Evolutionary conservation across 495 filamentous ascomycete genomes (phyloP).

Genomic region (Choiromyces venosus): DNA sequence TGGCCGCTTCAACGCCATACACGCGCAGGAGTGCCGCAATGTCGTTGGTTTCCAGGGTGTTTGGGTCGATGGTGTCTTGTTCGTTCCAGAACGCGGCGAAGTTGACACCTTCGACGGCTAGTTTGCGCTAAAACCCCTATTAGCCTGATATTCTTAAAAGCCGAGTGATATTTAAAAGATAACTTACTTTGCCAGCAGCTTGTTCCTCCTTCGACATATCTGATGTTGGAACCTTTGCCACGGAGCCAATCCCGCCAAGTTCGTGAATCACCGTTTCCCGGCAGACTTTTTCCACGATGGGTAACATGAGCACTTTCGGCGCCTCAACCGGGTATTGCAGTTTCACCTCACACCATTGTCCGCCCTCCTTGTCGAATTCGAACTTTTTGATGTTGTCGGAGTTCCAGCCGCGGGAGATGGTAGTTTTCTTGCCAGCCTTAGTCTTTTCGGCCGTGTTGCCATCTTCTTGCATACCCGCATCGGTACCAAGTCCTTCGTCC

Average conservation of each 20-base stretch:
- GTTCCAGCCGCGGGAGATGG: background rate
- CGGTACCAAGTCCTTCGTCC: constrained; percentile 55
- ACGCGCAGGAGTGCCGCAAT: constrained; percentile 73
- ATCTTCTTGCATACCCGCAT: constrained; percentile 36
- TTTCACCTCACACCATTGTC: constrained; percentile 69
- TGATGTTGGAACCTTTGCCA: constrained; percentile 64
- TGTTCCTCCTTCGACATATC: constrained; percentile 45
- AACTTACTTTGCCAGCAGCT: constrained; percentile 35
- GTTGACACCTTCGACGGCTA: constrained; percentile 76
- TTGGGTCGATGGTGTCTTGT: constrained; percentile 78
- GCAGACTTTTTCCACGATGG: constrained; percentile 72
- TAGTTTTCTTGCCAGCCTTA: constrained; percentile 44
- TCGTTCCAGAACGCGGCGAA: constrained; percentile 78
- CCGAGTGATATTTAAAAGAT: background rate
- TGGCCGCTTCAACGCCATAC: constrained; percentile 92
- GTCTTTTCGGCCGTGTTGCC: constrained; percentile 49
- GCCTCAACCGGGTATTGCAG: constrained; percentile 75
- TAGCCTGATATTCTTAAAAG: background rate
- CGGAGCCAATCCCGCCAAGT: constrained; percentile 65
- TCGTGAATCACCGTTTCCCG: constrained; percentile 77
- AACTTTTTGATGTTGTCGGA: constrained; percentile 61
- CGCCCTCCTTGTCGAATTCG: constrained; percentile 68
- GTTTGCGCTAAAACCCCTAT: constrained; percentile 29
- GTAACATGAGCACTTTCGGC: constrained; percentile 88
- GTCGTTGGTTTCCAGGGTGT: constrained; percentile 85